Evolutionary conservation across 2,329 filamentous ascomycete genomes (phyloP), one percentile per base, ranked within the genome.

Genomic region (Cyphellophora attinorum): DNA sequence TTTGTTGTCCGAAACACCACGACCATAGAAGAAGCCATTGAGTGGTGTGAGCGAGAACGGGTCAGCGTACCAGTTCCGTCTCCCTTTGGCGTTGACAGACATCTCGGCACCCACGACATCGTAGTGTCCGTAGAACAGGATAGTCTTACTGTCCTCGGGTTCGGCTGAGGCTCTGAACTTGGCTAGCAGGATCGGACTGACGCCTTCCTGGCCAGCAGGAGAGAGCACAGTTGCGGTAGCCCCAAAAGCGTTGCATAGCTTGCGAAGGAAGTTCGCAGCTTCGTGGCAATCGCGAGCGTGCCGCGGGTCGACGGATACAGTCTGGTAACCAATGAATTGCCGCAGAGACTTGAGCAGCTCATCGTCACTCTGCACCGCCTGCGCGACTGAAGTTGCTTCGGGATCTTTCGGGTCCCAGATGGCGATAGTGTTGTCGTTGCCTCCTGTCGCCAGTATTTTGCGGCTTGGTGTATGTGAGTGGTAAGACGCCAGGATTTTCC

Each of bases 1-100:
- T 57, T 98, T 98, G 63, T 98, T 96, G 58, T 98, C 91, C 31
- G 86, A 93, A 11, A 93, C 84, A n/a, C 91, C 91, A 49, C 91
- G 82, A 2, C 91, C 91, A 46, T 98, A 96, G 2, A 96, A 67
- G 55, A 89, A 96, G 0, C 91, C 89, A 49, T 94, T 88, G 37
- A 85, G 76, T 3, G 91, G 91, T 33, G 81, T 81, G 52, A 96
- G 71, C n/a, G 79, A 71, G 55, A 96, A 98, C 0, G 91, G 93
- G 44, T 96, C 84, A 2, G 77, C 78, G 25, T 75, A 71, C 91
- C 91, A 98, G 43, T 82, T 82, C 8, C 21, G 8, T 23, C 81
- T 79, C 21, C 34, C 34, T 6, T 23, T 21, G 19, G 31, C 41
- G 16, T 18, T 30, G 10, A 38, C 13, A 15, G 41, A 45, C 16